Evolutionary conservation across 495 filamentous ascomycete genomes (phyloP).

Genomic region (Jackrogersella minutella): DNA sequence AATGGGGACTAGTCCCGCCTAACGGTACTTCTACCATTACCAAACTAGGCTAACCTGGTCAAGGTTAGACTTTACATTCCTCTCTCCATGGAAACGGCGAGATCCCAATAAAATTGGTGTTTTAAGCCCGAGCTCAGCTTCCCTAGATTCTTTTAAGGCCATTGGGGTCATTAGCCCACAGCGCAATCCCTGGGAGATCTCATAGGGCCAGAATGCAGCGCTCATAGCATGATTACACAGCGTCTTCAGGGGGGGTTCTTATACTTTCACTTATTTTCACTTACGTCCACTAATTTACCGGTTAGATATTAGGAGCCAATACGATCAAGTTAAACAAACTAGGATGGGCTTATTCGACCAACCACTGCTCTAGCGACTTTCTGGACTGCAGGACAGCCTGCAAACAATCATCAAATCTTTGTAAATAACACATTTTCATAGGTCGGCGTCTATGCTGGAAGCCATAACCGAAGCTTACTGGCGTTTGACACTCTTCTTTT

Average conservation of each 20-base stretch:
- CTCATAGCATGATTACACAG: slow-evolving; percentile 12
- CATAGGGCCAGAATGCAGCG: slow-evolving; percentile 34
- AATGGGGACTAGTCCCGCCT: slow-evolving; percentile 1
- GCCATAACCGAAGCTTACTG: not conserved
- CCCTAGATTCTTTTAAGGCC: slow-evolving; percentile 6
- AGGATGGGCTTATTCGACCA: slow-evolving; percentile 16
- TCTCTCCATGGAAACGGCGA: slow-evolving; percentile 26
- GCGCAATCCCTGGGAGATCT: slow-evolving; percentile 21
- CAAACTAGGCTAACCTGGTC: slow-evolving; percentile 9
- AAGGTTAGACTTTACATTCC: slow-evolving; percentile 21
- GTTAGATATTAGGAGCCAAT: slow-evolving; percentile 25
- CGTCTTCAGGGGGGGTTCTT: slow-evolving; percentile 32
- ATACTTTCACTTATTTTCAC: too few relatives aligned
- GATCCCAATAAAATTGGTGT: slow-evolving; percentile 30
- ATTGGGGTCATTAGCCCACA: not conserved
- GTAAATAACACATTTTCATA: slow-evolving; percentile 18
- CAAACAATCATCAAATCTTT: slow-evolving; percentile 13
- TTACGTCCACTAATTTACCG: slow-evolving; percentile 36
- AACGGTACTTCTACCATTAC: slow-evolving; percentile 7
- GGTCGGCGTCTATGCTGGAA: slow-evolving; percentile 22
- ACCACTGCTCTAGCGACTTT: slow-evolving; percentile 17
- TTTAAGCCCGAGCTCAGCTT: slow-evolving; percentile 32
- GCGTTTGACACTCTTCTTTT: not conserved
- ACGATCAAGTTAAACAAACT: not conserved
- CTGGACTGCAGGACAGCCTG: slow-evolving; percentile 10